Percentiles rank a stretch among this genome's conserved stretches.
Evolutionary conservation across 1,284 basidiomycete genomes (phyloP).

Genomic region (Anthracocystis walkeri): DNA sequence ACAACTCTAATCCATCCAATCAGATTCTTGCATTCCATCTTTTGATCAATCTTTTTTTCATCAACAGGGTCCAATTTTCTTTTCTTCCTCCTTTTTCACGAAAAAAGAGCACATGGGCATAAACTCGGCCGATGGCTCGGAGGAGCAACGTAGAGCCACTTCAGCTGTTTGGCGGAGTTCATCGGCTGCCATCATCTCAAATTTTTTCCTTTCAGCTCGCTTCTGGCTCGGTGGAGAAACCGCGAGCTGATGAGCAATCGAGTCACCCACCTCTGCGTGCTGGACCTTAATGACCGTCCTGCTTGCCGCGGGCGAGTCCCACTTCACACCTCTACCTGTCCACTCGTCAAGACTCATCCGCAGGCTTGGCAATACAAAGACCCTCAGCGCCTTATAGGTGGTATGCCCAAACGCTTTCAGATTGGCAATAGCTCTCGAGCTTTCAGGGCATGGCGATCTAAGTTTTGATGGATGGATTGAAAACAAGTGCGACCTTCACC

Average conservation of each 20-base stretch:
- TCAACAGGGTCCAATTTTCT: constrained; percentile 26
- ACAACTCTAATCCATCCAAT: constrained; percentile 52
- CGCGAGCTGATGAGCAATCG: constrained; percentile 4
- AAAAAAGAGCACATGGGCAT: constrained; percentile 18
- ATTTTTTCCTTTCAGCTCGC: constrained; percentile 1
- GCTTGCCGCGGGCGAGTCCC: constrained; percentile 4
- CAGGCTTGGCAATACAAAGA: not conserved
- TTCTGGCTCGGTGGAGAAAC: constrained; percentile 11
- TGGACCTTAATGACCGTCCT: constrained; percentile 10
- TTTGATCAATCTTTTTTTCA: constrained; percentile 5
- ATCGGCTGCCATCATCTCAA: constrained; percentile 20
- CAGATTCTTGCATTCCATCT: constrained; percentile 30
- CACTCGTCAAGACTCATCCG: not conserved
- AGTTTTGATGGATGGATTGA: not conserved
- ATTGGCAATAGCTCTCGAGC: too few species aligned
- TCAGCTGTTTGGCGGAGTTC: constrained; percentile 22
- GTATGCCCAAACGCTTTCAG: not conserved
- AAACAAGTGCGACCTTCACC: constrained; percentile 8
- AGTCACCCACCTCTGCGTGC: constrained; percentile 5
- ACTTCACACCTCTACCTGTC: not conserved
- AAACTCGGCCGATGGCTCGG: constrained; percentile 10
- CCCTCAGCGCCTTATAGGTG: too few species aligned
- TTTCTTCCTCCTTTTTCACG: constrained; percentile 2
- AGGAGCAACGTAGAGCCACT: not conserved
- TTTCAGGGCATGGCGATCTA: too few species aligned